phyloP scores from a whole-genome alignment of 2,329 filamentous ascomycete genomes.

The Alternaria hordeiaustralica region DNA sequence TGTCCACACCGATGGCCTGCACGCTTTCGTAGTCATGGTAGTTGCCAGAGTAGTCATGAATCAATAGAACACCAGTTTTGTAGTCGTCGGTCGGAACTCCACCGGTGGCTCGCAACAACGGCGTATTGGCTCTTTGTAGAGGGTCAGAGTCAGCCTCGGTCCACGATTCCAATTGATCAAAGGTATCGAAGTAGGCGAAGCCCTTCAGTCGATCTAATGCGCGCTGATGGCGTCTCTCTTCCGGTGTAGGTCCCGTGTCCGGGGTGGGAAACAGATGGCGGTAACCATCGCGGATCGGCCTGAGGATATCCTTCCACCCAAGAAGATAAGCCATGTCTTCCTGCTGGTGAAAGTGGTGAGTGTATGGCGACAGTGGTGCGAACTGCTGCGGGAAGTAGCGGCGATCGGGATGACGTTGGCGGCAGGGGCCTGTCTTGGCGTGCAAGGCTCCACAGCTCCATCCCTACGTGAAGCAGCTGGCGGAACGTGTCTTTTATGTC shows the following conservation, averaged over 20 bases:
- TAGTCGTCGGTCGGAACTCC: neutral
- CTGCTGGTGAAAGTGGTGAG: neutral
- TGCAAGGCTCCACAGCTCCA: slow-evolving; percentile 39
- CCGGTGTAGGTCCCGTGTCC: slow-evolving; percentile 44
- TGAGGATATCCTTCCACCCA: slow-evolving; percentile 50
- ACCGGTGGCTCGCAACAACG: slow-evolving; percentile 35
- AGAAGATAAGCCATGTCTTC: slow-evolving; percentile 27
- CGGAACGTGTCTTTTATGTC: slow-evolving; percentile 48
- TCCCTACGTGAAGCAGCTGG: slow-evolving; percentile 31
- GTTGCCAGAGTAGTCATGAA: slow-evolving; percentile 51
- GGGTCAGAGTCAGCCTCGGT: slow-evolving; percentile 37
- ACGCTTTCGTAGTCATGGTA: slow-evolving; percentile 54
- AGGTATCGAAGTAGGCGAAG: slow-evolving; percentile 52
- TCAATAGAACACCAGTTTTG: slow-evolving; percentile 42
- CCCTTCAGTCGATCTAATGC: slow-evolving; percentile 44
- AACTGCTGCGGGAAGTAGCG: slow-evolving; percentile 10
- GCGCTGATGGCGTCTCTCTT: slow-evolving; percentile 39
- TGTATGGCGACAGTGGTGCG: neutral
- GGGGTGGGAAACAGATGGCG: slow-evolving; percentile 46
- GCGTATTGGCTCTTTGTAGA: slow-evolving; percentile 49
- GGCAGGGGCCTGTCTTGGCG: slow-evolving; percentile 35
- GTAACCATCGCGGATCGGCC: slow-evolving; percentile 49
- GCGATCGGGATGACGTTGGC: slow-evolving; percentile 23
- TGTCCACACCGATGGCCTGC: slow-evolving; percentile 36
- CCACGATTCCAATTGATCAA: slow-evolving; percentile 49